Evolutionary conservation across 257 asterid genomes (phyloP).

Genomic region (Plantago ovata): DNA sequence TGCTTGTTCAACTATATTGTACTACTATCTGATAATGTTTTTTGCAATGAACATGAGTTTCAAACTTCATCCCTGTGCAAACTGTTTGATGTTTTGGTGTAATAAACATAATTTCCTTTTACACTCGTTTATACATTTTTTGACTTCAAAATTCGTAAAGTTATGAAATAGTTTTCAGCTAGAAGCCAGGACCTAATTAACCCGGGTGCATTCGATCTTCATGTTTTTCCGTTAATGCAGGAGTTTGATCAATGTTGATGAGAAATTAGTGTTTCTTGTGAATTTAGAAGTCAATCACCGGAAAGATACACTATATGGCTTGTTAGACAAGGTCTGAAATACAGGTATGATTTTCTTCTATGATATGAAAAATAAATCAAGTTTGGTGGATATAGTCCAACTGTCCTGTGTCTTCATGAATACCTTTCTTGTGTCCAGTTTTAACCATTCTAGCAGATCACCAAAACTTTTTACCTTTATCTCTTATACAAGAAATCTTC

Average conservation of each 20-base stretch:
- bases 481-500: not conserved
- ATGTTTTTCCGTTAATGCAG: not conserved
- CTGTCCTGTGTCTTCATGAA: constrained; percentile 21
- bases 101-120: not conserved
- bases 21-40: not conserved
- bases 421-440: constrained; percentile 22
- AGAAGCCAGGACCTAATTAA: too few relatives aligned
- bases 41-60: not conserved
- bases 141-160: not conserved
- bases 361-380: constrained; percentile 19
- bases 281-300: not conserved
- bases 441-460: constrained; percentile 26
- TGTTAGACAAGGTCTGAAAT: constrained; percentile 20
- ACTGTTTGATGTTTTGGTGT: too few relatives aligned
- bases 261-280: constrained; percentile 7
- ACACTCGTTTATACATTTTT: not conserved
- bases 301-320: constrained; percentile 14
- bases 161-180: not conserved
- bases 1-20: not conserved
- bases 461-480: constrained; percentile 24
- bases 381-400: constrained; percentile 43
- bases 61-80: too few relatives aligned
- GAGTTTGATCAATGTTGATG: constrained; percentile 18
- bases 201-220: too few relatives aligned
- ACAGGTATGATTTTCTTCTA: constrained; percentile 38